Conservation (phyloP, 768 basidiomycete genomes). For the Ephemerocybe angulata region DNA sequence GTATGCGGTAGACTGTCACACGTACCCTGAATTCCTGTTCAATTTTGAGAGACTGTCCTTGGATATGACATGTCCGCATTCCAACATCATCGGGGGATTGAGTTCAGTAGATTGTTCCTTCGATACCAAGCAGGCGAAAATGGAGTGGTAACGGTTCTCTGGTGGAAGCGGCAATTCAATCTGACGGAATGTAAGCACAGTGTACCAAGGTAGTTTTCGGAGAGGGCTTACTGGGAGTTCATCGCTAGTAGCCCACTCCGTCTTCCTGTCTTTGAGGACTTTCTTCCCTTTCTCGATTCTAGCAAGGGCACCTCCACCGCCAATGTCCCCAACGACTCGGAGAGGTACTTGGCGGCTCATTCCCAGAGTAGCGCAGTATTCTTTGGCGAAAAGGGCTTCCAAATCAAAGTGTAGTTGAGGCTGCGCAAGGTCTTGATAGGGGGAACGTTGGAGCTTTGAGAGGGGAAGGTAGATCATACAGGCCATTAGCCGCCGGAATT, state of each 20-base stretch:
- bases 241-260: conserved; percentile 85
- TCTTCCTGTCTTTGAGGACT: conserved; percentile 90
- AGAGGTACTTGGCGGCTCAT: conserved; percentile 89
- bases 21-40: conserved; percentile 74
- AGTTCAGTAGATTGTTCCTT: conserved; percentile 92
- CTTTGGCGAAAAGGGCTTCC: conserved; percentile 79
- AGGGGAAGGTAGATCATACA: conserved; percentile 70
- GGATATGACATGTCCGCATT: conserved; percentile 92
- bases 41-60: conserved; percentile 89
- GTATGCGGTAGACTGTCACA: conserved; percentile 6
- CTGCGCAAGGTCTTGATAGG: conserved; percentile 71
- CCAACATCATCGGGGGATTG: conserved; percentile 98
- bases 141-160: conserved; percentile 90
- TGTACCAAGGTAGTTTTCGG: neutral
- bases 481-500: conserved; percentile 68
- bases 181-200: conserved; percentile 35
- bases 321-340: conserved; percentile 87
- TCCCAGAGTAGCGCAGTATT: conserved; percentile 82
- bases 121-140: conserved; percentile 96
- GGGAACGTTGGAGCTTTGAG: conserved; percentile 59
- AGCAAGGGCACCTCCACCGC: conserved; percentile 85
- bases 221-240: conserved; percentile 72
- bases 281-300: conserved; percentile 92
- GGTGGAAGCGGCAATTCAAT: conserved; percentile 90
- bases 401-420: conserved; percentile 74